Conservation (phyloP, 2,329 filamentous ascomycete species). For the Botrytis squamosa region DNA sequence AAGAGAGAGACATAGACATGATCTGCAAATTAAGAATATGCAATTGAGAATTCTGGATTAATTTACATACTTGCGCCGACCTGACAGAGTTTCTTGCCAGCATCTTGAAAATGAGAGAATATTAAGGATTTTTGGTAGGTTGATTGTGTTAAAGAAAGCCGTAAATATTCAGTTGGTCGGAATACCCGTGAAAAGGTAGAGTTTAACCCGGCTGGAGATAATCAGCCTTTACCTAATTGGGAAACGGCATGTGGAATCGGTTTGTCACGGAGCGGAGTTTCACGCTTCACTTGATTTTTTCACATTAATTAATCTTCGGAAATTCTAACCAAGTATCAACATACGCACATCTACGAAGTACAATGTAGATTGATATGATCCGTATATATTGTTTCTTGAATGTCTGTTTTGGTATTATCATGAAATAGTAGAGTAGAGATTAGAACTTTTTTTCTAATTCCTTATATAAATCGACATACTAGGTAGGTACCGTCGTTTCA, state of each 20-base stretch:
- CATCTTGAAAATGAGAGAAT: slow-evolving; percentile 31
- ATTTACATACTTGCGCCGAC: slow-evolving; percentile 48
- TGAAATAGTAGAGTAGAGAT: neutral
- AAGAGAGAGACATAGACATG: neutral
- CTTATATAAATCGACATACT: neutral
- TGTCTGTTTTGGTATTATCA: neutral
- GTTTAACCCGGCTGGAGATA: slow-evolving; percentile 15
- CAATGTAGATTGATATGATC: no score
- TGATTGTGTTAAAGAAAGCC: slow-evolving; percentile 9
- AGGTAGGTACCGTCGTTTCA: neutral
- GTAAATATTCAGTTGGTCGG: slow-evolving; percentile 16
- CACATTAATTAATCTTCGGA: neutral
- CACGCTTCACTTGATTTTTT: slow-evolving; percentile 15
- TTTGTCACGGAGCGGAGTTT: slow-evolving; percentile 21
- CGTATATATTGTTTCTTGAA: neutral
- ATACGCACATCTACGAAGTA: neutral
- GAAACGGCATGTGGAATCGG: slow-evolving; percentile 20
- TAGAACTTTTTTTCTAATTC: neutral
- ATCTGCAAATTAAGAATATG: slow-evolving; percentile 23
- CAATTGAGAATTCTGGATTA: slow-evolving; percentile 30
- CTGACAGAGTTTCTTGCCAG: slow-evolving; percentile 38
- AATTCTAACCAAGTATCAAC: neutral
- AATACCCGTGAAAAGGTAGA: slow-evolving; percentile 20
- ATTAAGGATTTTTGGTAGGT: slow-evolving; percentile 14
- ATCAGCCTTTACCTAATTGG: slow-evolving; percentile 14